Evolutionary conservation across 495 filamentous ascomycete genomes (phyloP).

Genomic region (Hypoxylon rickii): DNA sequence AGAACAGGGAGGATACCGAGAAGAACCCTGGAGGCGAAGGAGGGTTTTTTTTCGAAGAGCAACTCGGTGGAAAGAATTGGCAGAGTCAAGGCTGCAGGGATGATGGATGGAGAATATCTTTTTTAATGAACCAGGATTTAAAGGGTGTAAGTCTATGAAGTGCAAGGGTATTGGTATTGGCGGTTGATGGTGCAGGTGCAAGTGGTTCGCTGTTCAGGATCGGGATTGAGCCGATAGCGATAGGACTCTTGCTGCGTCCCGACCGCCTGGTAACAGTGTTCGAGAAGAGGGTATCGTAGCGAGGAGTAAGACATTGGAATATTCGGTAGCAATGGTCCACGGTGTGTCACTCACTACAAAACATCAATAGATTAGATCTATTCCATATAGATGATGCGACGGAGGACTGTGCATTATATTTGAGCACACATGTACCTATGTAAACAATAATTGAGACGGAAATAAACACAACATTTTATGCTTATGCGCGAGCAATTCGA

Average conservation of each 20-base stretch:
- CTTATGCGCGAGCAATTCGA: too few relatives aligned
- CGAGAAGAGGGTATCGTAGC: neutral
- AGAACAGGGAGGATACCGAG: neutral
- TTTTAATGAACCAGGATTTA: neutral
- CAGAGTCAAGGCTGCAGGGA: neutral
- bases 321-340: neutral
- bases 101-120: neutral
- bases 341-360: neutral
- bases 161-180: neutral
- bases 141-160: constrained; percentile 5
- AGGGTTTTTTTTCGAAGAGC: neutral
- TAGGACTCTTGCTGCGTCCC: too few relatives aligned
- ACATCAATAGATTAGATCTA: too few relatives aligned
- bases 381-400: too few relatives aligned
- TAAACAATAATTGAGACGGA: too few relatives aligned
- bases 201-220: constrained; percentile 18
- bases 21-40: neutral
- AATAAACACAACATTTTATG: too few relatives aligned
- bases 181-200: too few relatives aligned
- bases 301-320: neutral
- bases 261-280: neutral
- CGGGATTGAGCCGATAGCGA: constrained; percentile 11
- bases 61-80: neutral
- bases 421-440: too few relatives aligned
- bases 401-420: too few relatives aligned